Evolutionary conservation across 2,329 filamentous ascomycete species (phyloP), one percentile per base, ranked within the genome.

Genomic region (Sporothrix dimorphospora): DNA sequence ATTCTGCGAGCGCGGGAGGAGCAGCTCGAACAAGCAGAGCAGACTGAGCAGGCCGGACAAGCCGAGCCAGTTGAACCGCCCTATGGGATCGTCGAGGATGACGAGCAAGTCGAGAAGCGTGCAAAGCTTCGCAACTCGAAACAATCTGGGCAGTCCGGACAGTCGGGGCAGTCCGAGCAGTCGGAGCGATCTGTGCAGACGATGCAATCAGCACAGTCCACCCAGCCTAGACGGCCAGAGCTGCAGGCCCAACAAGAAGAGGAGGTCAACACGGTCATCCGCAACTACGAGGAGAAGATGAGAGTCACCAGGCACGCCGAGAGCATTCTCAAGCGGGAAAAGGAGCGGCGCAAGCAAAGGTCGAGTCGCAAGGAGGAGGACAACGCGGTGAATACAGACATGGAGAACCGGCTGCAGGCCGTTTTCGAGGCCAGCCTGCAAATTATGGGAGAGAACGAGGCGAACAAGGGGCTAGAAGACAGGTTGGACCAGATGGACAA

Each of bases 241-340:
- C 14, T 57, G 53, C 27, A 57, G 53, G 53, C 16, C 12, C 27
- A 69, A 30, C 19, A 24, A 55, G 47, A 55, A 1, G 68, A 61
- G 6, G 19, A 59, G 24, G 53, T 21, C 34, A 47, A 21, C 14
- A 53, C 27, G 42, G 65, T 67, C 16, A 11, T 70, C 6, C 51
- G 40, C 68, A 70, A 55, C 53, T 70, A 59, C 40, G 51, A 59
- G 11, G 11, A 59, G 7, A 70, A 59, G 53, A 47, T 70, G 68
- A 8, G 49, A 9, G 24, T 40, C 11, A n/a, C 34, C 4, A 42
- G 30, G 7, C n/a, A 40, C 19, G 47, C 47, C 30, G 49, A 55
- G 49, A 27, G 47, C 47, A 40, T 53, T 5, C 38, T 55, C 21
- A 19, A 12, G 6, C 34, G 34, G 12, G 68, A 70, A 12, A 30